phyloP scores from a whole-genome alignment of 1,284 basidiomycete species.

The Melampsora larici-populina region DNA sequence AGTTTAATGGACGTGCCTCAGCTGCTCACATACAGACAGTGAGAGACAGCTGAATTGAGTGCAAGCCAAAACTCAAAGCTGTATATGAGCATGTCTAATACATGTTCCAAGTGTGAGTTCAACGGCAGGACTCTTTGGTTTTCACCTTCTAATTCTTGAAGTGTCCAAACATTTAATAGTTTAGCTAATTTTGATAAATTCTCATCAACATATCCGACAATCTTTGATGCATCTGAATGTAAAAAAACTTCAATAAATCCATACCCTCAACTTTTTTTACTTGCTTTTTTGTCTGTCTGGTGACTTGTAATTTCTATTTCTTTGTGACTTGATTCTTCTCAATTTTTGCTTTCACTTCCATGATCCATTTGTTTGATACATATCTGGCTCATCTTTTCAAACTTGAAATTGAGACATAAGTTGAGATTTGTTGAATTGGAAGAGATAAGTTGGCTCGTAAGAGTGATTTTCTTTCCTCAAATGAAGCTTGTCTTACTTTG shows the following conservation, averaged over 20 bases:
- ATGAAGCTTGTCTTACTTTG: slow-evolving; percentile 75
- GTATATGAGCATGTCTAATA: too few species aligned
- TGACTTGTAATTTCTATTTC: slow-evolving; percentile 57
- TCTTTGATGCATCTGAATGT: slow-evolving; percentile 83
- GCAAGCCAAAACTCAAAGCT: too few species aligned
- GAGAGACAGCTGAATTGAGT: background rate
- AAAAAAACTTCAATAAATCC: slow-evolving; percentile 88
- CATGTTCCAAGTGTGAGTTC: too few species aligned
- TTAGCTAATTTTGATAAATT: slow-evolving; percentile 63
- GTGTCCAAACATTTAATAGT: slow-evolving; percentile 77
- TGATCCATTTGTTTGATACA: slow-evolving; percentile 72
- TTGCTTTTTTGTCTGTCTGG: slow-evolving; percentile 48
- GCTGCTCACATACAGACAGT: background rate
- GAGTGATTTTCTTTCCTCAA: slow-evolving; percentile 72
- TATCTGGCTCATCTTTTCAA: slow-evolving; percentile 82
- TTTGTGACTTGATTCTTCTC: slow-evolving; percentile 66
- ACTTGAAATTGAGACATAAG: slow-evolving; percentile 82
- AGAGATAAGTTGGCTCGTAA: slow-evolving; percentile 86
- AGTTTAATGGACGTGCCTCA: background rate
- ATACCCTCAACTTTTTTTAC: slow-evolving; percentile 75
- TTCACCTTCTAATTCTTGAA: slow-evolving; percentile 69
- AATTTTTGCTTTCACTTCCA: slow-evolving; percentile 68
- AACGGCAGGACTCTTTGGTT: too few species aligned
- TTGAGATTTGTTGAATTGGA: slow-evolving; percentile 84
- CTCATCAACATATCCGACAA: slow-evolving; percentile 90